Base-by-base conservation (phyloP, 225 moss, liverwort and hornwort species). In the Sphagnum contortum region DNA sequence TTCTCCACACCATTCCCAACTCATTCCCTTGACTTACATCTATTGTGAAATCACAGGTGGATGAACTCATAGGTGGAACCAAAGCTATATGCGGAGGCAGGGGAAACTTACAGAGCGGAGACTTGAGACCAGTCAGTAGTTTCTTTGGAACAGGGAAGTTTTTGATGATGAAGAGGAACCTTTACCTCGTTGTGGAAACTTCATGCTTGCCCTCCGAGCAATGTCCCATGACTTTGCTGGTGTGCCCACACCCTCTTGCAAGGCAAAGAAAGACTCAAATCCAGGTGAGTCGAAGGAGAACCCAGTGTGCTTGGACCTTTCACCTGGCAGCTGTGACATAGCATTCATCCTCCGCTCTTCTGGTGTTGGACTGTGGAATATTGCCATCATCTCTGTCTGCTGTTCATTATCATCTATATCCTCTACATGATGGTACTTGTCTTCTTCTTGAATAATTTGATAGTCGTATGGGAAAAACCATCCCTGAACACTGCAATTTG, bases 281-380 rank as follows among this genome's bases (percentile, higher is more conserved):
- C 94, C 94, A 73, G 94, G 94, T 55, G 91, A 89, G 64, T 94
- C 94, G 14, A 94, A 94, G 11, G 94, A 89, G 59, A 94, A 94
- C 2, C 94, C 94, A 0, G 94, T 91, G 55, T 94, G 94, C 59
- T 85, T 89, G 6, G 94, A 94, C 74, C 84, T 78, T 57, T 94
- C 91, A 69, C 76, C 84, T 45, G 94, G 94, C 57, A 94, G 94
- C 67, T 88, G 89, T 5, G 94, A 85, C 91, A 94, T 87, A 67
- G 89, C 82, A 14, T 88, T 78, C 61, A 80, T 80, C 71, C 89
- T 83, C 44, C 77, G 77, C 5, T 94, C 94, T 29, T 89, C 91
- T 12, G 61, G 4, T 52, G 68, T 87, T 6, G 70, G 76, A 59
- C 73, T 46, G 50, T 92, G 75, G 13, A 94, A 74, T 87, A 94